Evolutionary conservation across 164 flowering plant species (phyloP).

Genomic region (Saururus chinensis): DNA sequence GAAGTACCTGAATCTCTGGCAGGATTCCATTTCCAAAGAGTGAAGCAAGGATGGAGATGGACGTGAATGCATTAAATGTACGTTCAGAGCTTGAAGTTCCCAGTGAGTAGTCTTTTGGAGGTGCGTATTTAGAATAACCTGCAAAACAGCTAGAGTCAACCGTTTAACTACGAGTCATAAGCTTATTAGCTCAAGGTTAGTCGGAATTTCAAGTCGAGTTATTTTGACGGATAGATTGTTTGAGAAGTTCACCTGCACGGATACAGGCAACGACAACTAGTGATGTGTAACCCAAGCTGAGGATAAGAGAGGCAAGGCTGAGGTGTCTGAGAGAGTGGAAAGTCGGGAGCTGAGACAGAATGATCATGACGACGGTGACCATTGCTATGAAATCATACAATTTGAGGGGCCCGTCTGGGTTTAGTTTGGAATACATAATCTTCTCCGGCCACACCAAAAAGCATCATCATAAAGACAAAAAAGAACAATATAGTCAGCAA

Average conservation of each 20-base stretch:
- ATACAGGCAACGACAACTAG: conserved; percentile 86
- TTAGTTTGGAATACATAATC: conserved; percentile 66
- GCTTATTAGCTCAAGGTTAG: too few relatives aligned
- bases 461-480: not conserved
- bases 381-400: conserved; percentile 81
- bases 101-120: conserved; percentile 64
- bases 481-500: not conserved
- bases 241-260: conserved; percentile 45
- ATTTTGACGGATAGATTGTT: too few relatives aligned
- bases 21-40: conserved; percentile 90
- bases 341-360: conserved; percentile 80
- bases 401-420: conserved; percentile 66
- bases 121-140: conserved; percentile 62
- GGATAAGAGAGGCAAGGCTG: conserved; percentile 72
- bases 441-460: conserved; percentile 10
- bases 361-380: conserved; percentile 78
- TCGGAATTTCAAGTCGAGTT: too few relatives aligned
- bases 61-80: conserved; percentile 67
- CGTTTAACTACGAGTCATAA: not conserved
- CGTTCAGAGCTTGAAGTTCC: conserved; percentile 36
- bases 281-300: conserved; percentile 76
- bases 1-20: conserved; percentile 84
- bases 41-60: conserved; percentile 87
- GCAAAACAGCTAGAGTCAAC: conserved; percentile 2
- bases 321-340: conserved; percentile 92